Base-by-base conservation (phyloP, 1,284 basidiomycete genomes). In the Hypsizygus ulmarius region DNA sequence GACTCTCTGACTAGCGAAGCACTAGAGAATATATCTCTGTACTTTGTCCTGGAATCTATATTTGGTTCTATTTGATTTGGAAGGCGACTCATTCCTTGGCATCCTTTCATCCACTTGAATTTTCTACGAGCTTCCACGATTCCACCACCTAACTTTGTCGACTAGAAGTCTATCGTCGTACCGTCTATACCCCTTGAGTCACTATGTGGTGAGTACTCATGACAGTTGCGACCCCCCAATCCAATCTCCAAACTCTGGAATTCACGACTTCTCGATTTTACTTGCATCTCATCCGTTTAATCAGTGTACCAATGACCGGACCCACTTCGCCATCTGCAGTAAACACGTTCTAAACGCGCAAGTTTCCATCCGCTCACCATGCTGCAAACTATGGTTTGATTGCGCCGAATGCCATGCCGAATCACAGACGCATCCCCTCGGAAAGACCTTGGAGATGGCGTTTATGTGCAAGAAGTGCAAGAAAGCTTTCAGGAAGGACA, bases 401-500 rank as follows among this genome's bases (percentile, higher is more conserved):
- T 99, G 97, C 64, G 77, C 95, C 6, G 83, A 97, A 72, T 99
- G 97, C 64, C 92, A 99, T 61, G 90, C 83, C 0, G 96, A 97
- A 60, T 64, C 75, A 10, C 77, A 90, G 65, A 79, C 83, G 53
- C 96, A 99, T 61, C 58, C 54, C 1, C 74, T 99, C 28, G 69
- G 70, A 9, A 90, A 85, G 69, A 93, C 91, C 43, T 78, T 73
- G 37, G 96, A 98, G 72, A 94, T 99, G 93, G 75, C 75, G 0
- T 97, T 99, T 65, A 73, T 91, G 59, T 99, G 97, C 77, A 99
- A 99, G 70, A 97, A 97, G 70, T 99, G 97, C 76, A 90, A 90
- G 65, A 95, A 95, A 70, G 94, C 93, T 1, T 98, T 99, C 67
- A 72, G 96, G 53, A 98, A 99, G 70, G 93, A 97, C 66, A 93